These are phyloP conservation scores for Penicillium crystallinum DNA, from an alignment of 495 filamentous ascomycete species.

Conservation along the genomic window DNA sequence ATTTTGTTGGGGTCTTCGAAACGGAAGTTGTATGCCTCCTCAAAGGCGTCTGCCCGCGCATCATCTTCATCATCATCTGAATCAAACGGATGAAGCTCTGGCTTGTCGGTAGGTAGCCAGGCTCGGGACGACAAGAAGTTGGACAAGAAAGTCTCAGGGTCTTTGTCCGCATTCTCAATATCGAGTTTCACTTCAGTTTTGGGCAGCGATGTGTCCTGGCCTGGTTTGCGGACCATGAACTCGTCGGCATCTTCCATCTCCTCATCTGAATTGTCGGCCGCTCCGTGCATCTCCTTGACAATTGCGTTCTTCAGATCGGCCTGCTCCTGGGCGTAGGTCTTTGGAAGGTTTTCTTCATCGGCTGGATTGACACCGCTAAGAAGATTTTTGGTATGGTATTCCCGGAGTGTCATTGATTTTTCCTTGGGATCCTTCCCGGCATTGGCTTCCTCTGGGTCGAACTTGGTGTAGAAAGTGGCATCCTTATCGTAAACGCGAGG, in stretches of 20 bases:
- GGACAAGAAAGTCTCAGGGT: constrained; percentile 83
- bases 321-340: constrained; percentile 82
- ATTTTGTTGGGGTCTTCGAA: constrained; percentile 85
- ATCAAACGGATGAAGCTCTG: constrained; percentile 70
- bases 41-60: constrained; percentile 74
- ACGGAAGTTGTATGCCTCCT: constrained; percentile 92
- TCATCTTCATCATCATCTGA: constrained; percentile 89
- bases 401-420: constrained; percentile 79
- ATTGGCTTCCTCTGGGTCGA: constrained; percentile 44
- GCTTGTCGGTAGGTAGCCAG: constrained; percentile 64
- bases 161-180: constrained; percentile 72
- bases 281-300: constrained; percentile 72
- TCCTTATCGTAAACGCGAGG: constrained; percentile 81
- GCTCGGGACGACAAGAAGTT: constrained; percentile 87
- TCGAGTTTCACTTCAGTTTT: constrained; percentile 52
- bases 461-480: constrained; percentile 65
- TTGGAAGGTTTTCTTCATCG: constrained; percentile 50
- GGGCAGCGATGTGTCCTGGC: constrained; percentile 32
- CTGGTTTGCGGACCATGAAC: constrained; percentile 61
- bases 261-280: constrained; percentile 39
- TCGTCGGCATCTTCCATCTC: constrained; percentile 62
- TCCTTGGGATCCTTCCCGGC: constrained; percentile 51
- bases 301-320: constrained; percentile 70
- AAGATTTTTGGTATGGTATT: constrained; percentile 87
- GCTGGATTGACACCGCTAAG: constrained; percentile 56